A percentile compares a stretch with the other conserved stretches of the same genome.
These are phyloP conservation scores for Lablab purpureus DNA, from an alignment of 306 rosid species.

Conservation along the genomic window DNA sequence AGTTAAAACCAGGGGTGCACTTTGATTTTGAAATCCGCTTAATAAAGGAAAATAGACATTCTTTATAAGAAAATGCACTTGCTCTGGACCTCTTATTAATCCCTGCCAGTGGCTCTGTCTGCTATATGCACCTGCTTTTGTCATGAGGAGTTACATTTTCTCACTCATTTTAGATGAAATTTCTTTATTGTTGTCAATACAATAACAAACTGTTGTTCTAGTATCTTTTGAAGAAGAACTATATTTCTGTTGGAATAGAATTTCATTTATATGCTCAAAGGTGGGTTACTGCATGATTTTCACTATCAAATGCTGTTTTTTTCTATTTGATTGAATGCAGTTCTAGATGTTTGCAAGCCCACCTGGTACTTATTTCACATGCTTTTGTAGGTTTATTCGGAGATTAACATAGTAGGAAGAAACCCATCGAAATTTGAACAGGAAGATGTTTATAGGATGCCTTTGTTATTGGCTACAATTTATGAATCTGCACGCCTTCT, in stretches of 20 bases:
- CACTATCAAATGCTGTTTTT: neutral
- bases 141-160: neutral
- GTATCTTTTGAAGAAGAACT: neutral
- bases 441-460: constrained; percentile 66
- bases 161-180: neutral
- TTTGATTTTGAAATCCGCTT: constrained; percentile 6
- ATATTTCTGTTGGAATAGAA: neutral
- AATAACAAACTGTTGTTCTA: neutral
- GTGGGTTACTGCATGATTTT: neutral
- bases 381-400: constrained; percentile 69
- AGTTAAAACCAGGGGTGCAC: neutral
- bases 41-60: neutral
- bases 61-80: constrained; percentile 14
- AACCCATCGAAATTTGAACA: constrained; percentile 55
- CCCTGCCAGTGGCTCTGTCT: neutral
- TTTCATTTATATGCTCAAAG: constrained; percentile 9
- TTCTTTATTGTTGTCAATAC: neutral
- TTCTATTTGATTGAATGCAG: neutral
- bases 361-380: constrained; percentile 31
- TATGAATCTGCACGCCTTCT: constrained; percentile 85
- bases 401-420: constrained; percentile 53
- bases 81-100: neutral
- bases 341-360: constrained; percentile 19
- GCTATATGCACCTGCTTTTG: neutral
- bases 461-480: constrained; percentile 75